Evolutionary conservation across 495 filamentous ascomycete species (phyloP).

Genomic region (Podospora didyma): DNA sequence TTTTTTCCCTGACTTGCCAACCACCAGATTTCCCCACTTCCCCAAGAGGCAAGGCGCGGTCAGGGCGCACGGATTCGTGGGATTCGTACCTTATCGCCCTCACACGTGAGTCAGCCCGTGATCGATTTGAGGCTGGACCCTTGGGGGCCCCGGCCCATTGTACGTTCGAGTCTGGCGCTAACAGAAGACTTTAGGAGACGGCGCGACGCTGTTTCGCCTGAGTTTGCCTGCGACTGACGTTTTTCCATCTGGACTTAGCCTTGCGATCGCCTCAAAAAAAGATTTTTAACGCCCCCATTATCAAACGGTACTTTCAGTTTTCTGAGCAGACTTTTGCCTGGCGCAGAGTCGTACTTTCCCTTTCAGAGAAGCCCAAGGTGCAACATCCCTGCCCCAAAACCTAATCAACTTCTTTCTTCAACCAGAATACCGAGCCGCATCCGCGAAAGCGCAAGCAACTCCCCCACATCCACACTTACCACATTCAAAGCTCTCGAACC

Average conservation of each 20-base stretch:
- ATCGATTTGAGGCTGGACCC: neutral
- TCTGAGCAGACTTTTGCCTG: constrained; percentile 23
- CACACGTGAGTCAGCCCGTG: constrained; percentile 4
- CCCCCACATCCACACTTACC: neutral
- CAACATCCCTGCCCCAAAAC: neutral
- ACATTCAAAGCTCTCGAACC: neutral
- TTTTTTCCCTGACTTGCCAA: constrained; percentile 22
- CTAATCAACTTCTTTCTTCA: neutral
- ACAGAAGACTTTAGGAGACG: constrained; percentile 2
- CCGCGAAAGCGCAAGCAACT: neutral
- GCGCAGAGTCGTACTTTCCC: constrained; percentile 28
- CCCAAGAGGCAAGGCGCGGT: constrained; percentile 5
- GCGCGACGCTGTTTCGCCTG: constrained; percentile 5
- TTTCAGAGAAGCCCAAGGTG: constrained; percentile 12
- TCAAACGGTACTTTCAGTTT: neutral
- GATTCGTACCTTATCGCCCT: neutral
- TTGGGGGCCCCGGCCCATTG: too few relatives aligned
- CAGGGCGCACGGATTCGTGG: neutral
- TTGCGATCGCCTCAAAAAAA: constrained; percentile 13
- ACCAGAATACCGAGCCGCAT: constrained; percentile 2
- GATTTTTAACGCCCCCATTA: neutral
- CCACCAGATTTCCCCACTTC: constrained; percentile 21
- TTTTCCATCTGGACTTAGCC: neutral
- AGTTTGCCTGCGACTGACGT: constrained; percentile 13
- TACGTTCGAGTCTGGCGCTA: neutral